Conservation (phyloP, 345 rosid species). For the Citrus hindsii region DNA sequence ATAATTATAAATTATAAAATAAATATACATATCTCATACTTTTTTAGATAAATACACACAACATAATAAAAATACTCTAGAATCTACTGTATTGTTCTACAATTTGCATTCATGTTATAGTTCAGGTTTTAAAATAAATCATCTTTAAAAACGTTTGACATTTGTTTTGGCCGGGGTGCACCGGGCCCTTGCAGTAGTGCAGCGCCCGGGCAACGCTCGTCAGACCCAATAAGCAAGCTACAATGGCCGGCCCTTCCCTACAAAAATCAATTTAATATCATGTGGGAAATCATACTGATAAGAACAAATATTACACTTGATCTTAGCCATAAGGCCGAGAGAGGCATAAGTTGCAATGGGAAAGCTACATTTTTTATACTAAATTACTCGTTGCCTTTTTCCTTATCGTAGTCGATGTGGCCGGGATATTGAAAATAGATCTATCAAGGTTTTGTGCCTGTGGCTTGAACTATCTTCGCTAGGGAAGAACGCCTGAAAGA, state of each 20-base stretch:
- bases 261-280: no score
- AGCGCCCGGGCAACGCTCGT: neutral
- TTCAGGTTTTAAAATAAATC: no score
- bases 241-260: no score
- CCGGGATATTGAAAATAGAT: neutral
- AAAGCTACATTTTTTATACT: neutral
- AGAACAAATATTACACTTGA: conserved; percentile 8
- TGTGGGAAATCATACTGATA: neutral
- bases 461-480: neutral
- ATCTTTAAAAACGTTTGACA: no score
- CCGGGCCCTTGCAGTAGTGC: neutral
- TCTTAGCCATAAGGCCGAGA: conserved; percentile 62
- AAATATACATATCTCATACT: no score
- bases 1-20: no score
- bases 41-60: no score
- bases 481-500: no score
- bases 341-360: conserved; percentile 27
- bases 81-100: no score
- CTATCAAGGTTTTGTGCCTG: neutral
- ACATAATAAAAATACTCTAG: no score
- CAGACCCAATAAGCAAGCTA: neutral
- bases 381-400: neutral
- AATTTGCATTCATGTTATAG: no score
- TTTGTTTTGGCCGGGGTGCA: neutral
- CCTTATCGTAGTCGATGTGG: neutral